A percentile compares a stretch with the other conserved stretches of the same genome.
Evolutionary conservation across 306 rosid genomes (phyloP).

Genomic region (Acacia crassicarpa): DNA sequence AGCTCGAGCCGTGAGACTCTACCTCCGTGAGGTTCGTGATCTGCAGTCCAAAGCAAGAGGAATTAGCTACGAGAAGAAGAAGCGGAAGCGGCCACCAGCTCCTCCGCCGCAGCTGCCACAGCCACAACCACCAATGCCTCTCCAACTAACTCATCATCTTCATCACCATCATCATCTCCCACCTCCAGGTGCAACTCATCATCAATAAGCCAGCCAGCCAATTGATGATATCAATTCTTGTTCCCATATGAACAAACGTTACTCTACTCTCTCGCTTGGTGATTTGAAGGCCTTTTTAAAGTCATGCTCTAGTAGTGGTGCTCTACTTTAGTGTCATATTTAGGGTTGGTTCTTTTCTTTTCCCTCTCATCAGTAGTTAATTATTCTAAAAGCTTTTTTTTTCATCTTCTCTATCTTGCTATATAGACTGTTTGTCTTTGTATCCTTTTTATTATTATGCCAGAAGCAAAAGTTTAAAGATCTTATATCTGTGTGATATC

Average conservation of each 20-base stretch:
- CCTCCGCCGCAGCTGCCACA: slow-evolving; percentile 30
- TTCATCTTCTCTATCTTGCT: background rate
- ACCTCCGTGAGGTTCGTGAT: slow-evolving; percentile 96
- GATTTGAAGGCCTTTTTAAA: slow-evolving; percentile 2
- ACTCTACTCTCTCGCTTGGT: background rate
- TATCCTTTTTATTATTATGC: slow-evolving; percentile 42
- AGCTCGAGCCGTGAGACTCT: slow-evolving; percentile 91
- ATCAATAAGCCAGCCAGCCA: slow-evolving; percentile 20
- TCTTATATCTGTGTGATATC: slow-evolving; percentile 41
- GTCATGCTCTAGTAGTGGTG: slow-evolving; percentile 1
- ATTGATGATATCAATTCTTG: background rate
- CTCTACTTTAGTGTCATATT: slow-evolving; percentile 28
- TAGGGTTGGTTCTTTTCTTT: slow-evolving; percentile 32
- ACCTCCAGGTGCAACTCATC: slow-evolving; percentile 58
- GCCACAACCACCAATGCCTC: slow-evolving; percentile 18
- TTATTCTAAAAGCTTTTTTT: slow-evolving; percentile 23
- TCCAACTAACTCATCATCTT: slow-evolving; percentile 19
- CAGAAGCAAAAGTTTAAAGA: slow-evolving; percentile 47
- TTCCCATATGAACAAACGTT: too few species aligned
- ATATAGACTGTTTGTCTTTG: slow-evolving; percentile 44
- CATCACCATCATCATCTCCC: slow-evolving; percentile 33
- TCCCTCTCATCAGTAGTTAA: background rate
- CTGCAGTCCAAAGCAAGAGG: slow-evolving; percentile 99
- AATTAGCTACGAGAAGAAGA: slow-evolving; percentile 94
- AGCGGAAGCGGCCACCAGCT: slow-evolving; percentile 74